Conservation (phyloP, 1,284 basidiomycete genomes). For the Cryptococcus hybrid region DNA sequence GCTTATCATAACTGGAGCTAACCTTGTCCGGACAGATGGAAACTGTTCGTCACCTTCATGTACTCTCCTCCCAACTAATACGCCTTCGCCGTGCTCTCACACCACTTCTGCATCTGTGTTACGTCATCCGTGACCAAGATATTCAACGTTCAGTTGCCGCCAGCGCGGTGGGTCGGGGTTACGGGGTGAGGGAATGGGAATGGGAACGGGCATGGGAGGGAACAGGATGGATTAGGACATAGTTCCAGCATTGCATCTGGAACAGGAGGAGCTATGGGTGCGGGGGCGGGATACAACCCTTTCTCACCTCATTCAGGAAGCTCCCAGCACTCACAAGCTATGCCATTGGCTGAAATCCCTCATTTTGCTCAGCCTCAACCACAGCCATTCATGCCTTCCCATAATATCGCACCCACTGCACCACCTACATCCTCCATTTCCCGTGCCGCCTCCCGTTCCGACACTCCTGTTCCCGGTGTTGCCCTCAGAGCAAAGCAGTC, state of each 20-base stretch:
- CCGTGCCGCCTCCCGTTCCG: not conserved
- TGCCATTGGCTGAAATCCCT: too few relatives aligned
- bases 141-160: conserved; percentile 39
- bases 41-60: conserved; percentile 48
- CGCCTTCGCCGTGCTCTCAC: conserved; percentile 44
- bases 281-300: too few relatives aligned
- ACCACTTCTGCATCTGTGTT: conserved; percentile 43
- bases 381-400: too few relatives aligned
- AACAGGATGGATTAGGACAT: not conserved
- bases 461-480: not conserved
- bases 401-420: not conserved
- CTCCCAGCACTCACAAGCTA: too few relatives aligned
- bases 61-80: conserved; percentile 49
- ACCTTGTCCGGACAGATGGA: conserved; percentile 32
- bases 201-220: not conserved
- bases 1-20: not conserved
- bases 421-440: not conserved
- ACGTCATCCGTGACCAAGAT: conserved; percentile 49
- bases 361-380: too few relatives aligned
- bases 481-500: not conserved
- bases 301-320: too few relatives aligned
- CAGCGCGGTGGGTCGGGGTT: conserved; percentile 14
- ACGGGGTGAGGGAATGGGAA: conserved; percentile 4
- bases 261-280: not conserved
- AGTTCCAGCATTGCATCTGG: not conserved